These are phyloP conservation scores for Scalesia atractyloides DNA, from an alignment of 129 eudicot genomes.

Conservation along the genomic window DNA sequence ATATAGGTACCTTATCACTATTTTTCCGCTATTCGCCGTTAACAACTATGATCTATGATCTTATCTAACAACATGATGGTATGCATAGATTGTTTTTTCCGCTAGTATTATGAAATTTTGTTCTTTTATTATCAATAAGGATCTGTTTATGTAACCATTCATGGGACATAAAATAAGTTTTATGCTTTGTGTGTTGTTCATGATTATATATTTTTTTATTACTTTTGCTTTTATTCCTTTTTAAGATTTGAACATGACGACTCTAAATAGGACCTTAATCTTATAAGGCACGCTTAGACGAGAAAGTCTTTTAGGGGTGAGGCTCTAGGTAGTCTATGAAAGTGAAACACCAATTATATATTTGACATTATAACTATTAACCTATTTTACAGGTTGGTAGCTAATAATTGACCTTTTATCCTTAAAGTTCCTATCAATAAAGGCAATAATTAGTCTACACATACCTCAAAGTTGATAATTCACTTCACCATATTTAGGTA, in stretches of 20 bases:
- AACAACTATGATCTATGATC: too few species aligned
- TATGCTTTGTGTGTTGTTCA: background rate
- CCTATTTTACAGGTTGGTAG: background rate
- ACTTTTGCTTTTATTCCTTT: background rate
- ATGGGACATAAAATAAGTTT: too few species aligned
- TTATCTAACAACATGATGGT: background rate
- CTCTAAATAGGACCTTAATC: background rate
- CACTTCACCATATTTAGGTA: background rate
- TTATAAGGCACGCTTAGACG: background rate
- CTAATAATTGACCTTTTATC: background rate
- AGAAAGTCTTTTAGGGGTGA: conserved; percentile 5
- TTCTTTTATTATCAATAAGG: too few species aligned
- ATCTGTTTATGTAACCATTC: too few species aligned
- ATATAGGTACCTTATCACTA: too few species aligned
- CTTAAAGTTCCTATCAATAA: background rate
- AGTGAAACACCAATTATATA: too few species aligned
- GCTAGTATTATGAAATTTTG: too few species aligned
- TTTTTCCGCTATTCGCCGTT: too few species aligned
- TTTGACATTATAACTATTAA: background rate
- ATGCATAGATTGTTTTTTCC: too few species aligned
- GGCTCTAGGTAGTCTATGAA: conserved; percentile 16
- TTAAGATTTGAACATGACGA: conserved; percentile 7
- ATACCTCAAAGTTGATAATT: conserved; percentile 22
- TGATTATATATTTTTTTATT: too few species aligned
- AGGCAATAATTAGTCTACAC: background rate